Conservation (phyloP, 2,329 filamentous ascomycete genomes). For the Talaromyces sp. region DNA sequence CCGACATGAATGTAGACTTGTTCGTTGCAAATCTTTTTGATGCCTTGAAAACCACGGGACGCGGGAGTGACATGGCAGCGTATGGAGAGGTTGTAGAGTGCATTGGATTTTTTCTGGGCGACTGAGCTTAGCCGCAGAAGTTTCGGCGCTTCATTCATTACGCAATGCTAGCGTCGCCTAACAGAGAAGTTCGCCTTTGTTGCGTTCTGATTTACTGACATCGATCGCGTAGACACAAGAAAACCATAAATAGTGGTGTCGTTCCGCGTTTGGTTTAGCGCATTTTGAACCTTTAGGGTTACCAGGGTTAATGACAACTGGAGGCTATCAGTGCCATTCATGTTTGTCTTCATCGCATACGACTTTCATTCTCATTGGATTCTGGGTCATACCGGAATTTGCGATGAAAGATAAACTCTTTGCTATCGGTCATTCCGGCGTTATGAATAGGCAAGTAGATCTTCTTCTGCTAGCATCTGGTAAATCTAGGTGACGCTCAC, state of each 20-base stretch:
- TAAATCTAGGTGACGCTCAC: background rate
- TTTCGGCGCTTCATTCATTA: background rate
- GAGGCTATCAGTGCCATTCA: background rate
- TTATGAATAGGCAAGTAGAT: background rate
- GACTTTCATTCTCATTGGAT: background rate
- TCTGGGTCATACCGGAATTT: background rate
- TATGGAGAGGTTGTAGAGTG: conserved; percentile 51
- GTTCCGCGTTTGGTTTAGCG: background rate
- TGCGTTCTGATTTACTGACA: background rate
- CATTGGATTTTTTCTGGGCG: background rate
- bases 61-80: conserved; percentile 66
- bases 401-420: background rate
- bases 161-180: background rate
- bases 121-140: background rate
- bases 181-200: background rate
- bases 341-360: background rate
- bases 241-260: background rate
- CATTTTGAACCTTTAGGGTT: background rate
- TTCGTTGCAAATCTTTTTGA: conserved; percentile 55
- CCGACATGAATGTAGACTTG: conserved; percentile 63
- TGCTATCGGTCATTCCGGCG: background rate
- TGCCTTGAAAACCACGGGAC: conserved; percentile 59
- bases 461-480: background rate
- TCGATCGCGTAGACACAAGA: background rate
- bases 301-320: background rate